A percentile compares a stretch with the other conserved stretches of the same genome.
Conservation (phyloP, 257 asterid species). For the Solanum chaucha region DNA sequence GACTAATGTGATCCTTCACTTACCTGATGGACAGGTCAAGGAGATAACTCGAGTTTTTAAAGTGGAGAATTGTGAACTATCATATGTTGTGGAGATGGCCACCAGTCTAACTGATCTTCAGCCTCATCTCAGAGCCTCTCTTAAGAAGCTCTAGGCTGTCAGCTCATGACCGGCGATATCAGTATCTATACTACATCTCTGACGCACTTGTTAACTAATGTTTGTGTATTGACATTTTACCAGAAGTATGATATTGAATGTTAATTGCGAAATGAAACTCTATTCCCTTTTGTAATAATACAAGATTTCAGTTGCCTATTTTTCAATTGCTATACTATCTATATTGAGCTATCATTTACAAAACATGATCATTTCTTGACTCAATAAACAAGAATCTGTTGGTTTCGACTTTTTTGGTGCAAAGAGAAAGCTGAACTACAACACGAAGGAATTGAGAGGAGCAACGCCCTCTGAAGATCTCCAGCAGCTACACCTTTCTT, state of each 20-base stretch:
- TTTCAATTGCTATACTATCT: not conserved
- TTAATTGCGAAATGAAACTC: not conserved
- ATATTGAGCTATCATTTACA: not conserved
- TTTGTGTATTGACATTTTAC: not conserved
- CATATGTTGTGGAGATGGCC: conserved; percentile 46
- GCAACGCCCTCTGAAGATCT: not conserved
- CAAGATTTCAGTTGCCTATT: not conserved
- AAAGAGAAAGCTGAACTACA: not conserved
- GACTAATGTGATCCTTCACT: not conserved
- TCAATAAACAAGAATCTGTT: not conserved
- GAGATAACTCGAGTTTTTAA: conserved; percentile 47
- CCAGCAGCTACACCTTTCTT: not conserved
- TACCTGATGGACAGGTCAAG: conserved; percentile 30
- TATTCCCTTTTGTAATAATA: not conserved
- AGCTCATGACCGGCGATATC: not conserved
- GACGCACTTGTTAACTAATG: not conserved
- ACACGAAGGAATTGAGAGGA: not conserved
- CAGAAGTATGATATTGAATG: not conserved
- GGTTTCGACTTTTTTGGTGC: not conserved
- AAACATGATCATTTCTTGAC: not conserved
- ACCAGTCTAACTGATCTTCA: conserved; percentile 38
- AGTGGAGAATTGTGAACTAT: conserved; percentile 30
- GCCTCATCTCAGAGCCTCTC: conserved; percentile 45
- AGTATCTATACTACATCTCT: not conserved
- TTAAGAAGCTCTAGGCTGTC: conserved; percentile 22